phyloP scores from a whole-genome alignment of 2,329 filamentous ascomycete genomes.

The Nigrospora osmanthi region DNA sequence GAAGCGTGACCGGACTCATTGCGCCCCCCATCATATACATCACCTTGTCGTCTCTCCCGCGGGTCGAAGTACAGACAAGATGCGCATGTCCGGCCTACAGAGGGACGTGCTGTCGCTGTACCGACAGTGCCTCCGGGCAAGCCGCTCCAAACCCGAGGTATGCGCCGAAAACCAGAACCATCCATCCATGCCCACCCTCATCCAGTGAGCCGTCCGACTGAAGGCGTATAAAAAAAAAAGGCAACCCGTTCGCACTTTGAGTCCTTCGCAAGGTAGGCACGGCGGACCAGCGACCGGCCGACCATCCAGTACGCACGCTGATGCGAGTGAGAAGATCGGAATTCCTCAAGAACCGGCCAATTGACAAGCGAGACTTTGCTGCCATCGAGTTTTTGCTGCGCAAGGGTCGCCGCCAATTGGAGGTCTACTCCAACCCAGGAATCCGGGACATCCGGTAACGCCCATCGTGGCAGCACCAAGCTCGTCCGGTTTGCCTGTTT shows the following conservation, averaged over 20 bases:
- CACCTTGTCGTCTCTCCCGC: too few relatives aligned
- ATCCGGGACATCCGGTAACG: constrained; percentile 63
- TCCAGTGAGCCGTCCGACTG: not conserved
- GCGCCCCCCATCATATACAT: too few relatives aligned
- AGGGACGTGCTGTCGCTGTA: constrained; percentile 82
- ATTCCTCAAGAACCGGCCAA: constrained; percentile 60
- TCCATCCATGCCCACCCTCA: not conserved
- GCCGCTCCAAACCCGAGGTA: constrained; percentile 72
- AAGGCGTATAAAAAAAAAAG: constrained; percentile 31
- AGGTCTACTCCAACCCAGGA: constrained; percentile 70
- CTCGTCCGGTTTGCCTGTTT: too few relatives aligned
- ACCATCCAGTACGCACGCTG: not conserved
- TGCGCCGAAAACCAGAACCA: constrained; percentile 18
- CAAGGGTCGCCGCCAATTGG: constrained; percentile 74
- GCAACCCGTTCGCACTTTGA: constrained; percentile 53
- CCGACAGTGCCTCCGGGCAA: constrained; percentile 74
- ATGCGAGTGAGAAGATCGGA: constrained; percentile 47
- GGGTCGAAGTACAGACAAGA: constrained; percentile 5
- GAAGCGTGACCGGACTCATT: too few relatives aligned
- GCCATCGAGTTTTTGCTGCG: constrained; percentile 80
- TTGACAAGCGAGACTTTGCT: constrained; percentile 79
- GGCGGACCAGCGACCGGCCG: not conserved
- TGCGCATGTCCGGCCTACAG: constrained; percentile 78
- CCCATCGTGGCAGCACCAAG: not conserved
- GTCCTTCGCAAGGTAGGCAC: constrained; percentile 49